These are phyloP conservation scores for Acanthamoeba lenticulata DNA, from an alignment of 208 protist genomes.

Conservation along the genomic window DNA sequence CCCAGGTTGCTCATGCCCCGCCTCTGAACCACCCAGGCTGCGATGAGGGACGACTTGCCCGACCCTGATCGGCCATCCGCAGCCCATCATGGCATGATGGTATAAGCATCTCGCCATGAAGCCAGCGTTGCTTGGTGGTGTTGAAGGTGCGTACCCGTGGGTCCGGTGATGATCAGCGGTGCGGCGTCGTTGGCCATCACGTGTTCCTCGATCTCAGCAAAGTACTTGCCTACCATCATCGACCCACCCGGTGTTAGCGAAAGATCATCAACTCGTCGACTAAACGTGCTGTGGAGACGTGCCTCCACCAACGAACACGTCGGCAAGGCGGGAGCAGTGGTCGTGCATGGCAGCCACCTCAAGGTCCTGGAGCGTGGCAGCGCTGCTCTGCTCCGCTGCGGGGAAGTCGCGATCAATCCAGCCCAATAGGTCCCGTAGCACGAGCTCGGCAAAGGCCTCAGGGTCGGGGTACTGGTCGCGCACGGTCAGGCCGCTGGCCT, in stretches of 20 bases:
- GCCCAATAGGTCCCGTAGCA: not conserved
- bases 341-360: not conserved
- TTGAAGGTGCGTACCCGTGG: not conserved
- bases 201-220: not conserved
- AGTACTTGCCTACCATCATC: slow-evolving; percentile 37
- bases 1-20: not conserved
- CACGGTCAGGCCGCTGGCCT: not conserved
- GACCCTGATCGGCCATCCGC: not conserved
- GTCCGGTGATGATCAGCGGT: slow-evolving; percentile 54
- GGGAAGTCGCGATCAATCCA: slow-evolving; percentile 52
- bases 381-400: not conserved
- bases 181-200: not conserved
- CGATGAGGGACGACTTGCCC: slow-evolving; percentile 59
- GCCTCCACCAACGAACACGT: slow-evolving; percentile 21
- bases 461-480: not conserved
- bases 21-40: not conserved
- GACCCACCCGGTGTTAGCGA: no score
- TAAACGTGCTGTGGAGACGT: no score
- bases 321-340: not conserved
- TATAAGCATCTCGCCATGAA: not conserved
- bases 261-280: no score
- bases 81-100: not conserved
- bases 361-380: not conserved
- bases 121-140: not conserved
- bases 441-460: slow-evolving; percentile 10